Base-by-base conservation (phyloP, 2,329 filamentous ascomycete genomes). In the Verticillium longisporum region DNA sequence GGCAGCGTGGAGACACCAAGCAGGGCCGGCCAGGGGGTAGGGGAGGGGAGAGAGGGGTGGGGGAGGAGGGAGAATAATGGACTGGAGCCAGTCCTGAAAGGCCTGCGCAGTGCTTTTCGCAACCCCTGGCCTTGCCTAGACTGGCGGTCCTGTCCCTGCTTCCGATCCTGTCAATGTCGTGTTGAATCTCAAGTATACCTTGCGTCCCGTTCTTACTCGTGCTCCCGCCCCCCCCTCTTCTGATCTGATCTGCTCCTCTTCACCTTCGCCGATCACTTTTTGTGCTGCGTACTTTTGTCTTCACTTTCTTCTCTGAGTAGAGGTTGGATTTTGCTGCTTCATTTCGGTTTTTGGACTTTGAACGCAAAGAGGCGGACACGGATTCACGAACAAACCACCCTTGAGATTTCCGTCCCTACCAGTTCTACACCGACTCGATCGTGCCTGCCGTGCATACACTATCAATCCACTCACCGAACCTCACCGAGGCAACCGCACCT, bases 61-160 rank as follows among this genome's bases (percentile, higher is more conserved):
- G 18, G 18, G 18, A 21, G 18, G 18, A 21, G n/a, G 38, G 9
- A 37, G 9, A 56, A 31, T 21, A 21, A 18, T 5, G 50, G 9
- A 36, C 32, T 13, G 32, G 26, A 37, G 21, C 58, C 58, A 61
- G 34, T 59, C 36, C 36, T 55, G 56, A 34, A 36, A 31, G n/a
- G 60, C 36, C 18, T n/a, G 45, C 45, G 45, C n/a, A 21, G 45
- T 50, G 45, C 45, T 50, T 50, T 37, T 55, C 14, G 32, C 60
- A 41, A 60, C 55, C 61, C 62, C 61, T 60, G 32, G 34, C 26
- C 33, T 58, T 41, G 45, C 32, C 53, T 50, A 41, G n/a, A 50
- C 53, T 15, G 26, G 13, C 34, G 36, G 60, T 56, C 61, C 60
- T 59, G 57, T 21, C 21, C 45, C 45, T 50, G 45, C 6, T 50